Conservation (phyloP, 495 filamentous ascomycete species). For the Penicillium subrubescens region DNA sequence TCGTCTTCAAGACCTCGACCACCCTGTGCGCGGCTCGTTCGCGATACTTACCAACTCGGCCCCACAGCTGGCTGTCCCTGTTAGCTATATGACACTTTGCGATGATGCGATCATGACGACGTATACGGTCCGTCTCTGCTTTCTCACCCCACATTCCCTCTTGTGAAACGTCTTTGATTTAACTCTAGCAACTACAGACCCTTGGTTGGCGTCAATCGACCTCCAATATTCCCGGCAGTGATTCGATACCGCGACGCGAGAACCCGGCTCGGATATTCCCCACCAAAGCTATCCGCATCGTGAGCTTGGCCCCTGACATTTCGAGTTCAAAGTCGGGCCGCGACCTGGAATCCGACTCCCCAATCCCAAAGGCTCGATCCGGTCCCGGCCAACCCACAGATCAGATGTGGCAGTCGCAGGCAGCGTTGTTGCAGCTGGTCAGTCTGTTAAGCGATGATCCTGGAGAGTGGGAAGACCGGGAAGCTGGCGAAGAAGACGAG, state of each 20-base stretch:
- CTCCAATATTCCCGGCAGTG: conserved; percentile 20
- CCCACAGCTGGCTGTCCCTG: conserved; percentile 38
- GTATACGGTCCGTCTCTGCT: conserved; percentile 32
- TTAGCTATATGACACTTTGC: conserved; percentile 44
- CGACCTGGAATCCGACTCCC: neutral
- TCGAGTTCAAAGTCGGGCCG: neutral
- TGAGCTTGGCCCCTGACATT: conserved; percentile 36
- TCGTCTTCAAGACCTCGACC: conserved; percentile 29
- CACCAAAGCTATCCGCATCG: conserved; percentile 39
- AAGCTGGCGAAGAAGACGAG: neutral
- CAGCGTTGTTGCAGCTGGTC: neutral
- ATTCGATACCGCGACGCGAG: conserved; percentile 14
- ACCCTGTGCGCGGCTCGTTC: conserved; percentile 36
- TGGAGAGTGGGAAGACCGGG: neutral
- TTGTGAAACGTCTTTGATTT: neutral
- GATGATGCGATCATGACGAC: conserved; percentile 46
- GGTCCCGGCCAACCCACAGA: conserved; percentile 1
- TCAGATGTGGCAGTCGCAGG: conserved; percentile 2
- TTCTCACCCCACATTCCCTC: neutral
- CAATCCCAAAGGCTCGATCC: neutral
- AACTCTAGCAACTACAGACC: conserved; percentile 27
- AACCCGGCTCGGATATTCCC: conserved; percentile 39
- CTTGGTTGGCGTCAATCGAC: conserved; percentile 37
- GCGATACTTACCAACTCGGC: conserved; percentile 38
- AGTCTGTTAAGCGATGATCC: neutral